Base-by-base conservation (phyloP, 176 grass and related monocot species). In the Pharus latifolius region DNA sequence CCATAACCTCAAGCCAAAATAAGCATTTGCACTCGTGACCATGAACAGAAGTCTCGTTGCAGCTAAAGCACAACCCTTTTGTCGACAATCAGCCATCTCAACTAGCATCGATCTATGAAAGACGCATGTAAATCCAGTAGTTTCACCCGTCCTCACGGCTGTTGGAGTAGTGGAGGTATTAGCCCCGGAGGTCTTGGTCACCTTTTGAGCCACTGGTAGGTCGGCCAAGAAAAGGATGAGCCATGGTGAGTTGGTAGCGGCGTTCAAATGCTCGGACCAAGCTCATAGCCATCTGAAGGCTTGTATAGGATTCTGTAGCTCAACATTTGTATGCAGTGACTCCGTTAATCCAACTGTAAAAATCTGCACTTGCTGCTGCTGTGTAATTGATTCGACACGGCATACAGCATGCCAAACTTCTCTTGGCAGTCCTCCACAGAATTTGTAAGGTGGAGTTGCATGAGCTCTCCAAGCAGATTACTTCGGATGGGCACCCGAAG, bases 161-260 rank as follows among this genome's bases (percentile, higher is more conserved):
- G 46, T 20, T 49, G 6, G 17, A 20, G n/a, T 20, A n/a, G n/a
- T n/a, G n/a, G n/a, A n/a, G n/a, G n/a, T n/a, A n/a, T n/a, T n/a
- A n/a, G n/a, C n/a, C n/a, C n/a, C n/a, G n/a, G n/a, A n/a, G n/a
- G n/a, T n/a, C n/a, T n/a, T n/a, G n/a, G n/a, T n/a, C n/a, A n/a
- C n/a, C n/a, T n/a, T n/a, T n/a, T n/a, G n/a, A 7, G 45, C 4
- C 4, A 6, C 2, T 1, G 0, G n/a, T n/a, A 13, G 1, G 5
- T 7, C 2, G 1, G n/a, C n/a, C 3, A 4, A n/a, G 2, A 4
- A 13, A 6, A 9, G 17, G n/a, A 0, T 0, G 0, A 1, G 0
- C 15, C 12, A 4, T 27, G 13, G 4, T 28, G 10, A 49, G n/a
- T 16, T 15, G 27, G 6, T 58, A 15, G 0, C 16, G 15, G 4